Conservation (phyloP, 208 protist species). For the Wallacemonas sp. region DNA sequence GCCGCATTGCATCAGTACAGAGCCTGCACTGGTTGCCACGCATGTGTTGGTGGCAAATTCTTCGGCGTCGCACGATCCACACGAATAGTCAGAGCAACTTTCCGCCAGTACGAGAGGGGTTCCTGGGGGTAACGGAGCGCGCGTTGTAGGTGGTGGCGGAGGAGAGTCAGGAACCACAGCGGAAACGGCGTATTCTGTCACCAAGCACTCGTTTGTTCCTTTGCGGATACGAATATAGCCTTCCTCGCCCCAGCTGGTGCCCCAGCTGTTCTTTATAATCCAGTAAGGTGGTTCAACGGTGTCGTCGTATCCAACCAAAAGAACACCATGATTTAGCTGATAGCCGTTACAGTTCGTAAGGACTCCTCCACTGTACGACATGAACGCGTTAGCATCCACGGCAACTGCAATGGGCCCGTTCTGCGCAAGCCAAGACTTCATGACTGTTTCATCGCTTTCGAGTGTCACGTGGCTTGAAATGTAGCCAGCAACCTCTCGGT, state of each 20-base stretch:
- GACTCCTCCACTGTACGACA: constrained; percentile 59
- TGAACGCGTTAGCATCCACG: constrained; percentile 75
- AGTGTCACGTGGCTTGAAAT: constrained; percentile 62
- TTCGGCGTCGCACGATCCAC: constrained; percentile 15
- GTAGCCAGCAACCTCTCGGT: constrained; percentile 45
- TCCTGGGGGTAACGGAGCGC: constrained; percentile 12
- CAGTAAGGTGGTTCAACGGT: constrained; percentile 59
- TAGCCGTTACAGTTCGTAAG: constrained; percentile 46
- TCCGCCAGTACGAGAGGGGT: constrained; percentile 18
- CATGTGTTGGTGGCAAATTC: constrained; percentile 14
- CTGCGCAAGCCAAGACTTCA: constrained; percentile 59
- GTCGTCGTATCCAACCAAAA: constrained; percentile 81
- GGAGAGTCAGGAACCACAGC: constrained; percentile 3
- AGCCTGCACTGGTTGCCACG: constrained; percentile 10
- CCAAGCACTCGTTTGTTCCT: constrained; percentile 51
- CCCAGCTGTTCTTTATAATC: constrained; percentile 91
- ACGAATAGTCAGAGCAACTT: constrained; percentile 24
- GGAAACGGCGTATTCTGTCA: constrained; percentile 31
- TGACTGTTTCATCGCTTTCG: constrained; percentile 52
- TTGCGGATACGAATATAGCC: constrained; percentile 73
- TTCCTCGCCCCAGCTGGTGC: constrained; percentile 60
- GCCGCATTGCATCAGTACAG: constrained; percentile 32
- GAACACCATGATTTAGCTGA: constrained; percentile 72
- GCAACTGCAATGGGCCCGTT: constrained; percentile 83
- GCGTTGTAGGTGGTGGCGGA: constrained; percentile 12